Evolutionary conservation across 768 basidiomycete genomes (phyloP).

Genomic region (Boletus rufocinnamomeus): DNA sequence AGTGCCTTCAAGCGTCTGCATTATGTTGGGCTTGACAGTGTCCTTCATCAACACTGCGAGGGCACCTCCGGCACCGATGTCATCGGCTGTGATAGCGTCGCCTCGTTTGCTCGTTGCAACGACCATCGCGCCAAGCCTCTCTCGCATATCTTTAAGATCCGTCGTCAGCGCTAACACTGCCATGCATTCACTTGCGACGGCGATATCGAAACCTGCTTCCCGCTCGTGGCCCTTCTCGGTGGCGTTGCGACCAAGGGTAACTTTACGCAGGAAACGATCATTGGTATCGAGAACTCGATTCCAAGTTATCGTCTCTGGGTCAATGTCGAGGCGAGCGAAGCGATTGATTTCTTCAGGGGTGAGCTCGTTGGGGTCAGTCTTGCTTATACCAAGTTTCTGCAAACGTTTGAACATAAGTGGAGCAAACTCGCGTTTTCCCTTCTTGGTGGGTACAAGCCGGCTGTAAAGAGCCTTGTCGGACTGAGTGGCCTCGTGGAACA

Average conservation of each 20-base stretch:
- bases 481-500: conserved; percentile 97
- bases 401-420: conserved; percentile 96
- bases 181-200: conserved; percentile 98
- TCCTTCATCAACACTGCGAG: conserved; percentile 98
- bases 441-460: conserved; percentile 89
- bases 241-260: conserved; percentile 86
- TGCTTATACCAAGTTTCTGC: conserved; percentile 92
- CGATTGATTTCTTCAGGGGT: conserved; percentile 89
- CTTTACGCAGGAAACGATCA: conserved; percentile 93
- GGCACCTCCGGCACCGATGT: conserved; percentile 92
- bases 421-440: conserved; percentile 92
- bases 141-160: conserved; percentile 86
- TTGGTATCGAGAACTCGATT: conserved; percentile 97
- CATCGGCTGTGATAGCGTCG: conserved; percentile 92
- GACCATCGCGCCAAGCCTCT: conserved; percentile 94
- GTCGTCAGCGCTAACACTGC: conserved; percentile 93
- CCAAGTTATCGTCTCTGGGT: conserved; percentile 93
- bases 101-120: conserved; percentile 92
- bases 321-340: conserved; percentile 92
- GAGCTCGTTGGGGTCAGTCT: conserved; percentile 88
- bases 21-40: conserved; percentile 97
- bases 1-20: conserved; percentile 98
- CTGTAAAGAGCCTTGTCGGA: conserved; percentile 93
- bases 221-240: conserved; percentile 91
- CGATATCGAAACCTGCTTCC: conserved; percentile 92